Evolutionary conservation across 2,329 filamentous ascomycete genomes (phyloP).

Genomic region (Aaosphaeria pasadenensis): DNA sequence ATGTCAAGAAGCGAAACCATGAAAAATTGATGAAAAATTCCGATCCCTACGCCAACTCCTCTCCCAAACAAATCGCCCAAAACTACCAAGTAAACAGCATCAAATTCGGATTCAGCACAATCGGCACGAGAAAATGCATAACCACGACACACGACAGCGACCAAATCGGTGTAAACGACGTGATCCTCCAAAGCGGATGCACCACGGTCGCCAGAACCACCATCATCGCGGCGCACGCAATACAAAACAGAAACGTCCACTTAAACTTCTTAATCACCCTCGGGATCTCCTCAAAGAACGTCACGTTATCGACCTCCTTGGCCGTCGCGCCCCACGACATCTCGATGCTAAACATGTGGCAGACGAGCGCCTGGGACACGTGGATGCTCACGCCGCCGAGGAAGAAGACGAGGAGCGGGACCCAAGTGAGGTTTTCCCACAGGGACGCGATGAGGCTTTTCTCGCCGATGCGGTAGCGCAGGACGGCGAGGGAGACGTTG

Average conservation of each 20-base stretch:
- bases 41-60: background rate
- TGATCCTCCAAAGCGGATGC: conserved; percentile 54
- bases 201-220: conserved; percentile 65
- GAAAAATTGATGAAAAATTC: too few relatives aligned
- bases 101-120: conserved; percentile 73
- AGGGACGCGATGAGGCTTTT: conserved; percentile 49
- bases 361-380: conserved; percentile 73
- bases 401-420: conserved; percentile 71
- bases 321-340: conserved; percentile 84
- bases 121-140: conserved; percentile 68
- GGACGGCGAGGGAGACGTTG: conserved; percentile 59
- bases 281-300: conserved; percentile 82
- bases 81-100: conserved; percentile 75
- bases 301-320: conserved; percentile 77
- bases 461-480: conserved; percentile 61
- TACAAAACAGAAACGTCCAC: conserved; percentile 59
- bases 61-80: background rate
- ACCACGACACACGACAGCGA: conserved; percentile 67
- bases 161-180: conserved; percentile 62
- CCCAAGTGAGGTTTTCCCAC: conserved; percentile 61
- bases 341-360: conserved; percentile 81
- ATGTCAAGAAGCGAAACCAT: too few relatives aligned
- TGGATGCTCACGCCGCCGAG: conserved; percentile 78
- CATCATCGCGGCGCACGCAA: conserved; percentile 60
- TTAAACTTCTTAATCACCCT: conserved; percentile 78